A percentile compares a stretch with the other conserved stretches of the same genome.
phyloP scores from a whole-genome alignment of 1,284 basidiomycete genomes.

The Malassezia pachydermatis region DNA sequence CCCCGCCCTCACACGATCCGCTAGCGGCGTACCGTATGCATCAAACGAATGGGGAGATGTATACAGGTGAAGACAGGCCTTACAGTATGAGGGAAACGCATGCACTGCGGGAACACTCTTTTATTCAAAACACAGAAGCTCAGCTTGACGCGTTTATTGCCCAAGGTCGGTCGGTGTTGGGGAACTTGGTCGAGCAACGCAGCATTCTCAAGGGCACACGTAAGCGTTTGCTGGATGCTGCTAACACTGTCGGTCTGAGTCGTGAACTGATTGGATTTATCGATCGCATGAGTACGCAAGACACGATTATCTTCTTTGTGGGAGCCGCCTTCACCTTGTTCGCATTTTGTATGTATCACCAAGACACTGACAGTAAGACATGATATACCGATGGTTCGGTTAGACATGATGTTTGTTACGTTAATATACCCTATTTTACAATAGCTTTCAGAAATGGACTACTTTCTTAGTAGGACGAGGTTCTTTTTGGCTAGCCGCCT shows the following conservation, averaged over 20 bases:
- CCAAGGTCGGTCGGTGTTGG: constrained; percentile 42
- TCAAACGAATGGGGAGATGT: constrained; percentile 4
- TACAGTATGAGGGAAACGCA: constrained; percentile 33
- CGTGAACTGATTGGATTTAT: constrained; percentile 46
- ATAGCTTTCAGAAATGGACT: constrained; percentile 6
- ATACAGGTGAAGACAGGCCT: constrained; percentile 1
- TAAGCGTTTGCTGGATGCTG: constrained; percentile 35
- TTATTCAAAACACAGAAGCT: constrained; percentile 42
- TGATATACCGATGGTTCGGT: constrained; percentile 17
- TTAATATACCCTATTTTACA: constrained; percentile 15
- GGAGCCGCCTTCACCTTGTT: constrained; percentile 43
- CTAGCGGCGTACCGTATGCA: constrained; percentile 43
- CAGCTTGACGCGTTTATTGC: constrained; percentile 46
- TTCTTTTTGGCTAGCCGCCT: neutral
- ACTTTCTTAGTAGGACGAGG: neutral
- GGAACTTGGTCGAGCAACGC: constrained; percentile 45
- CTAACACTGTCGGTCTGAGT: constrained; percentile 42
- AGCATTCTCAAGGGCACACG: constrained; percentile 44
- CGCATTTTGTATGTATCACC: constrained; percentile 30
- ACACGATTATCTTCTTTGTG: constrained; percentile 41
- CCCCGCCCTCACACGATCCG: constrained; percentile 19
- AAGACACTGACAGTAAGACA: constrained; percentile 3
- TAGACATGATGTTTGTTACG: no score
- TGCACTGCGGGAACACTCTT: constrained; percentile 43
- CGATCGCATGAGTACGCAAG: constrained; percentile 43